Evolutionary conservation across 2,329 filamentous ascomycete genomes (phyloP).

Genomic region (Talaromyces sp.): DNA sequence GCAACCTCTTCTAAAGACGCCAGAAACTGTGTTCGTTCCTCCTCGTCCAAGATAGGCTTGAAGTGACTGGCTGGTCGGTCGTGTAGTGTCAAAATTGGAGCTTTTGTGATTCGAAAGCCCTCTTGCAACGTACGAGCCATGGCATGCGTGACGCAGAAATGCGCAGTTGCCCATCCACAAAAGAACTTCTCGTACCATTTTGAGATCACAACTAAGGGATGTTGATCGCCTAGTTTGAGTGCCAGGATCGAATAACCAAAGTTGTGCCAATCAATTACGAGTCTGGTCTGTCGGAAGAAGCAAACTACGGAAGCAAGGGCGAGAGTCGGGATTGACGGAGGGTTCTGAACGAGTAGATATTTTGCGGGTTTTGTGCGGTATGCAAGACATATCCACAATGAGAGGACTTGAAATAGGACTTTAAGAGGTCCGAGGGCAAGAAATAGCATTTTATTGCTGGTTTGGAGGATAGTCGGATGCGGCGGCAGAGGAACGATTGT

Average conservation of each 20-base stretch:
- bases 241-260: constrained; percentile 93
- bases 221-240: constrained; percentile 55
- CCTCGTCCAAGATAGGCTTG: constrained; percentile 56
- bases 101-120: constrained; percentile 58
- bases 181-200: constrained; percentile 71
- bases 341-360: constrained; percentile 93
- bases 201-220: constrained; percentile 73
- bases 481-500: constrained; percentile 64
- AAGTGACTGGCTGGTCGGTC: constrained; percentile 83
- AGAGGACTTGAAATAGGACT: constrained; percentile 73
- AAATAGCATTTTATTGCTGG: constrained; percentile 68
- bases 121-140: constrained; percentile 71
- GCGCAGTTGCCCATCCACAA: constrained; percentile 62
- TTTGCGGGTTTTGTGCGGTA: constrained; percentile 68
- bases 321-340: constrained; percentile 88
- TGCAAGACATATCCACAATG: constrained; percentile 64
- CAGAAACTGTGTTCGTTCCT: constrained; percentile 57
- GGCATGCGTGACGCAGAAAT: constrained; percentile 83
- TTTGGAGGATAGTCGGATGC: constrained; percentile 62
- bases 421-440: constrained; percentile 74
- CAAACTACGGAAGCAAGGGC: constrained; percentile 68
- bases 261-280: constrained; percentile 98
- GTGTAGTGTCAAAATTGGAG: constrained; percentile 67
- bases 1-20: constrained; percentile 60
- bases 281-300: constrained; percentile 68